A percentile compares a stretch with the other conserved stretches of the same genome.
phyloP scores from a whole-genome alignment of 1,139 yeast genomes.

The Diutina pseudorugosa region DNA sequence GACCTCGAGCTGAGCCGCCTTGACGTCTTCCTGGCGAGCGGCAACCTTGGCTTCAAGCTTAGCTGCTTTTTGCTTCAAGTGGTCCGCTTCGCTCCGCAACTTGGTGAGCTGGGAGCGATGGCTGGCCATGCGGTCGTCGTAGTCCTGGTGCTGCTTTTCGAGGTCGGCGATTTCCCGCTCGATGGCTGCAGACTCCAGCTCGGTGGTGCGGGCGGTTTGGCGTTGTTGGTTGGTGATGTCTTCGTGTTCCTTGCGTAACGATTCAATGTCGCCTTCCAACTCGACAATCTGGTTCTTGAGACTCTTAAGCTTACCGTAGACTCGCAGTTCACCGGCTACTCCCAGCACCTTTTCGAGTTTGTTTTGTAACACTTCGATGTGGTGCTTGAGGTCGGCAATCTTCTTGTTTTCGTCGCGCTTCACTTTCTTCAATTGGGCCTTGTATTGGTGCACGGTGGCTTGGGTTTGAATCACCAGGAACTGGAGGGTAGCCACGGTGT shows the following conservation, averaged over 20 bases:
- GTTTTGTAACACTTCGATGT: neutral
- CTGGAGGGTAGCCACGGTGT: neutral
- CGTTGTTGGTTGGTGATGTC: neutral
- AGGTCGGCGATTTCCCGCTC: slow-evolving; percentile 18
- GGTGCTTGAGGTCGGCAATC: slow-evolving; percentile 10
- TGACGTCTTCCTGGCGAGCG: slow-evolving; percentile 16
- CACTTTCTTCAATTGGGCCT: neutral
- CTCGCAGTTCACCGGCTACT: slow-evolving; percentile 16
- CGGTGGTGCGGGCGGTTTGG: slow-evolving; percentile 7
- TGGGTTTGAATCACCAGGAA: neutral
- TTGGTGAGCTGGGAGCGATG: slow-evolving; percentile 15
- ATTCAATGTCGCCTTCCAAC: slow-evolving; percentile 24
- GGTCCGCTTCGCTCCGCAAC: slow-evolving; percentile 13
- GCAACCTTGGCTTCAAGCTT: slow-evolving; percentile 18
- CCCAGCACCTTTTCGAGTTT: neutral
- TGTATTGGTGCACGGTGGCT: neutral
- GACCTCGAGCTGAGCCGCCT: slow-evolving; percentile 17
- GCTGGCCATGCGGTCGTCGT: slow-evolving; percentile 17
- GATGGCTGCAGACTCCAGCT: slow-evolving; percentile 6
- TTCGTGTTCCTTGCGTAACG: slow-evolving; percentile 12
- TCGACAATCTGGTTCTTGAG: slow-evolving; percentile 30
- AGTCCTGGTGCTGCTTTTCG: slow-evolving; percentile 14
- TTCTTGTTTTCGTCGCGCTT: slow-evolving; percentile 76
- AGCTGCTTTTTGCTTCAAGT: slow-evolving; percentile 14
- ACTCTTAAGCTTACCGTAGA: slow-evolving; percentile 29